Percentiles rank a stretch among this genome's conserved stretches.
Evolutionary conservation across 768 basidiomycete species (phyloP).

Genomic region (Suillus subaureus): DNA sequence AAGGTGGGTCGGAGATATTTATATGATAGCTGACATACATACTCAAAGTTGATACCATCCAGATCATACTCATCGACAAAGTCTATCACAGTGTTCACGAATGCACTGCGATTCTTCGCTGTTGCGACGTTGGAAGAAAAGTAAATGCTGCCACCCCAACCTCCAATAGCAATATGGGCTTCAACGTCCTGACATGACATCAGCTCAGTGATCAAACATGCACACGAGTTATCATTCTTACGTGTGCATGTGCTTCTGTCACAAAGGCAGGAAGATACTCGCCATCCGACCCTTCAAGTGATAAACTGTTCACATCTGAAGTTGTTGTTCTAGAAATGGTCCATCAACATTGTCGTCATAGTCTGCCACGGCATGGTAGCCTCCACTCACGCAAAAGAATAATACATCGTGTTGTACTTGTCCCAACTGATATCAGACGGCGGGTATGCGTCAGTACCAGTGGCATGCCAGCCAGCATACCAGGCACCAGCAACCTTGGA

Average conservation of each 20-base stretch:
- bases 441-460: conserved; percentile 37
- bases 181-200: conserved; percentile 46
- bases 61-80: conserved; percentile 52
- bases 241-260: conserved; percentile 10
- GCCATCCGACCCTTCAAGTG: conserved; percentile 7
- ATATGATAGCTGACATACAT: conserved; percentile 21
- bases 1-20: not conserved
- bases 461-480: conserved; percentile 9
- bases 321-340: conserved; percentile 7
- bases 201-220: not conserved
- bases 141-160: conserved; percentile 65
- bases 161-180: conserved; percentile 63
- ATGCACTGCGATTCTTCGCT: conserved; percentile 53
- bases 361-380: not conserved
- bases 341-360: not conserved
- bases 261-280: conserved; percentile 10
- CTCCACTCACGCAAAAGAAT: conserved; percentile 57
- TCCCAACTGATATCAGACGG: conserved; percentile 48
- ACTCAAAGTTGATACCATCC: conserved; percentile 72
- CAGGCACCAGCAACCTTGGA: conserved; percentile 3
- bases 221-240: not conserved
- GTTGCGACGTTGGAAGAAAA: conserved; percentile 63
- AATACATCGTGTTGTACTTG: conserved; percentile 56
- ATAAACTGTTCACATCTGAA: conserved; percentile 2
- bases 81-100: conserved; percentile 54